These are phyloP conservation scores for Cyclotella kingstonii DNA, from an alignment of 108 stramenopile species.

Conservation along the genomic window DNA sequence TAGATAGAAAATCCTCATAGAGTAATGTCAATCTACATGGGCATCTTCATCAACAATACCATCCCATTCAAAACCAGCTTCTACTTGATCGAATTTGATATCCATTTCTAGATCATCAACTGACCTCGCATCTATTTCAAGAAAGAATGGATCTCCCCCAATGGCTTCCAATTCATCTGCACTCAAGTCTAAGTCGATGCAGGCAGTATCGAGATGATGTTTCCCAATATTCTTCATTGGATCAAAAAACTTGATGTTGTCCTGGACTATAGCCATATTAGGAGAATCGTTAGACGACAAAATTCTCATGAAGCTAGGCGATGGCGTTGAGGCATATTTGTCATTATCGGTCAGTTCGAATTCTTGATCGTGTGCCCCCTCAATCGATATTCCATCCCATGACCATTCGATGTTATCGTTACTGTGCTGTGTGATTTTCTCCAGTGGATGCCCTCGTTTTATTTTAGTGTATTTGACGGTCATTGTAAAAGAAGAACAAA, in stretches of 20 bases:
- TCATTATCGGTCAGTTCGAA: neutral
- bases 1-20: no score
- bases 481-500: no score
- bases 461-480: no score
- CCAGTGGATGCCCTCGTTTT: no score
- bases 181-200: neutral
- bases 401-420: no score
- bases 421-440: no score
- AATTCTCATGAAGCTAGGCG: constrained; percentile 6
- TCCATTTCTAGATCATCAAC: neutral
- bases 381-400: constrained; percentile 15
- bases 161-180: constrained; percentile 8
- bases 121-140: neutral
- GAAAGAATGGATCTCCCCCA: constrained; percentile 20
- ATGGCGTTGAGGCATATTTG: constrained; percentile 1
- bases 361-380: constrained; percentile 18
- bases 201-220: neutral
- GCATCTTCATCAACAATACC: constrained; percentile 26
- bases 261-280: neutral
- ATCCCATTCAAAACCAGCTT: constrained; percentile 23
- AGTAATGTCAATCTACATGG: constrained; percentile 16
- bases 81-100: neutral
- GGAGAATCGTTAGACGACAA: neutral
- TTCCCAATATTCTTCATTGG: constrained; percentile 3
- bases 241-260: neutral